phyloP scores from a whole-genome alignment of 2,329 filamentous ascomycete genomes.

The Cryphonectria carpinicola region DNA sequence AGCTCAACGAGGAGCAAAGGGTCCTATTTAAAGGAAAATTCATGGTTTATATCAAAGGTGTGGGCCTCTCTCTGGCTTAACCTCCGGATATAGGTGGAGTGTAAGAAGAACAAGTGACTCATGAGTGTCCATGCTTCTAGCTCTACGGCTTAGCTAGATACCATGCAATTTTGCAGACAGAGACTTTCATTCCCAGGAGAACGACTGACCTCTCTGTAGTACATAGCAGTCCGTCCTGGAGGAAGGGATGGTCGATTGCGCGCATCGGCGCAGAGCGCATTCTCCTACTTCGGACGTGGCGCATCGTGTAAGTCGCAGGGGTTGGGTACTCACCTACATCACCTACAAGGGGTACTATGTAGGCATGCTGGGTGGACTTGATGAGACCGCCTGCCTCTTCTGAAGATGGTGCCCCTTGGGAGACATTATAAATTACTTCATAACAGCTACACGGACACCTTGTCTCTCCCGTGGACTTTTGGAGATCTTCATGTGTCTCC shows the following conservation, averaged over 20 bases:
- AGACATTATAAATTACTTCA: background rate
- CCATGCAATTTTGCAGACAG: background rate
- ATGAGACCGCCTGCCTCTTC: background rate
- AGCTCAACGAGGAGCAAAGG: background rate
- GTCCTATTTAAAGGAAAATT: background rate
- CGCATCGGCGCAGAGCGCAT: slow-evolving; percentile 10
- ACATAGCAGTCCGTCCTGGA: background rate
- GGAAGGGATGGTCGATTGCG: background rate
- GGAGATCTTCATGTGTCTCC: background rate
- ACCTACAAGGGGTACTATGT: background rate
- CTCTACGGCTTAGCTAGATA: too few species aligned
- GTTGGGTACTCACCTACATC: background rate
- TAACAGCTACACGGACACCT: background rate
- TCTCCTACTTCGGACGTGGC: slow-evolving; percentile 9
- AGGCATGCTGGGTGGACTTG: background rate
- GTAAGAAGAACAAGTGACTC: background rate
- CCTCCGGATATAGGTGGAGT: background rate
- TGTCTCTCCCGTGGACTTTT: background rate
- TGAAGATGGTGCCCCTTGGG: background rate
- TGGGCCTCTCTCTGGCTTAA: background rate
- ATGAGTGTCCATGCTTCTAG: background rate
- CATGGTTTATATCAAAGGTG: background rate
- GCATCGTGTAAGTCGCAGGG: background rate
- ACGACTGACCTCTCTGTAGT: background rate
- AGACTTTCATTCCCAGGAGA: background rate